These are phyloP conservation scores for Ceratobasidium sp. DNA, from an alignment of 1,284 basidiomycete species.

Conservation along the genomic window DNA sequence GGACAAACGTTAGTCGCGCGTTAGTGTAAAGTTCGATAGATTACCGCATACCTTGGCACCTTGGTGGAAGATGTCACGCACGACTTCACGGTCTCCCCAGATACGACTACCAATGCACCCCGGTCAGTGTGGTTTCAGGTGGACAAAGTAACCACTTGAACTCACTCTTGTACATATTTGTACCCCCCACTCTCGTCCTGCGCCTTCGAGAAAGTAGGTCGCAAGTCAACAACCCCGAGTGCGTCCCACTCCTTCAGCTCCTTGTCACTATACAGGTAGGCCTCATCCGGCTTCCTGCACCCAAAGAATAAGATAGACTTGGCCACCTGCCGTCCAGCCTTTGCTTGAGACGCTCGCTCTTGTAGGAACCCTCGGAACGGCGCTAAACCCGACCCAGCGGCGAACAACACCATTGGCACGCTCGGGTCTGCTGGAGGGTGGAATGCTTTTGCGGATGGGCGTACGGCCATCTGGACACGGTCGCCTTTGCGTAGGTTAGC, in stretches of 20 bases:
- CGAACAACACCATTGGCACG: slow-evolving; percentile 65
- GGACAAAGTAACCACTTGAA: slow-evolving; percentile 32
- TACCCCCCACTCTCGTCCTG: slow-evolving; percentile 60
- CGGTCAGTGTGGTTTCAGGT: slow-evolving; percentile 2
- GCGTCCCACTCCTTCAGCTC: slow-evolving; percentile 63
- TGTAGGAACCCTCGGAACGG: slow-evolving; percentile 70
- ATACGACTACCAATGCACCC: slow-evolving; percentile 18
- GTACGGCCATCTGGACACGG: slow-evolving; percentile 63
- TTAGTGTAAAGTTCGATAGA: neutral
- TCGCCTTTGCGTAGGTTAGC: slow-evolving; percentile 62
- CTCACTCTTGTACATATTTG: slow-evolving; percentile 68
- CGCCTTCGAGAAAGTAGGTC: slow-evolving; percentile 64
- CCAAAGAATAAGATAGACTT: slow-evolving; percentile 66
- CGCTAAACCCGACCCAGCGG: slow-evolving; percentile 66
- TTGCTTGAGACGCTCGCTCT: slow-evolving; percentile 66
- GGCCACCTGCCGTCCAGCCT: slow-evolving; percentile 63
- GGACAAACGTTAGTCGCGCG: too few species aligned
- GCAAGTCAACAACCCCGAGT: slow-evolving; percentile 64
- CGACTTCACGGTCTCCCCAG: slow-evolving; percentile 35
- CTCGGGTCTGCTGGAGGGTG: slow-evolving; percentile 63
- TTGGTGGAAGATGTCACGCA: slow-evolving; percentile 1
- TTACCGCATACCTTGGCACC: slow-evolving; percentile 21
- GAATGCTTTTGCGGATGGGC: slow-evolving; percentile 63
- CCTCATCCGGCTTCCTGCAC: slow-evolving; percentile 62
- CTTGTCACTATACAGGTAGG: slow-evolving; percentile 62